A percentile compares a stretch with the other conserved stretches of the same genome.
Evolutionary conservation across 2,329 filamentous ascomycete species (phyloP).

Genomic region (Sporothrix mexicana): DNA sequence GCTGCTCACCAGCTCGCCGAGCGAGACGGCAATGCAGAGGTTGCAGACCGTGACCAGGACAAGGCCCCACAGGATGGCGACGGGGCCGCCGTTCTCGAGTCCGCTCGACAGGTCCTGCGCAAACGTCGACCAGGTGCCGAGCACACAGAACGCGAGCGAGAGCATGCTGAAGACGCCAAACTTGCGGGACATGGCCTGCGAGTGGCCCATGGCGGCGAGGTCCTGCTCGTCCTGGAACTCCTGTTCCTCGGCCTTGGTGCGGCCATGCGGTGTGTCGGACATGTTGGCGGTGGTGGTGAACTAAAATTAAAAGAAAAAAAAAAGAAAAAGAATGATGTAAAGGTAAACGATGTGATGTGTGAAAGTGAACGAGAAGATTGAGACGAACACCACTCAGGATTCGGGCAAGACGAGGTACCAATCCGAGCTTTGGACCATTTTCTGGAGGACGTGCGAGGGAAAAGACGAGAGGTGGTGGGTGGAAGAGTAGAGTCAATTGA

Average conservation of each 20-base stretch:
- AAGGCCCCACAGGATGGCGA: conserved; percentile 77
- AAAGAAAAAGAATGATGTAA: neutral
- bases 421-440: conserved; percentile 31
- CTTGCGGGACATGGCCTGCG: conserved; percentile 36
- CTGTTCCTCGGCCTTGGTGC: conserved; percentile 32
- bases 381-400: conserved; percentile 17
- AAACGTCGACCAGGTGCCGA: conserved; percentile 38
- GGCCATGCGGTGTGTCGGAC: conserved; percentile 28
- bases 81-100: conserved; percentile 71
- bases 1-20: conserved; percentile 62
- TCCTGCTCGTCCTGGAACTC: conserved; percentile 34
- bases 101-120: conserved; percentile 48
- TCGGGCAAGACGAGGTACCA: conserved; percentile 30
- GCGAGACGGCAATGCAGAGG: conserved; percentile 68
- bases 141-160: conserved; percentile 38
- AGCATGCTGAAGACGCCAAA: conserved; percentile 37
- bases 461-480: neutral
- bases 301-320: neutral
- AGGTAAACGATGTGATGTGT: neutral
- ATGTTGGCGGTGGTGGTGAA: conserved; percentile 4
- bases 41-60: conserved; percentile 71
- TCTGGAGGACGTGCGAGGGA: conserved; percentile 14
- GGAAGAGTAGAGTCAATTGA: neutral
- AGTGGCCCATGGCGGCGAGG: conserved; percentile 36
- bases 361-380: neutral